These are phyloP conservation scores for Prunus padus DNA, from an alignment of 306 rosid species.

Conservation along the genomic window DNA sequence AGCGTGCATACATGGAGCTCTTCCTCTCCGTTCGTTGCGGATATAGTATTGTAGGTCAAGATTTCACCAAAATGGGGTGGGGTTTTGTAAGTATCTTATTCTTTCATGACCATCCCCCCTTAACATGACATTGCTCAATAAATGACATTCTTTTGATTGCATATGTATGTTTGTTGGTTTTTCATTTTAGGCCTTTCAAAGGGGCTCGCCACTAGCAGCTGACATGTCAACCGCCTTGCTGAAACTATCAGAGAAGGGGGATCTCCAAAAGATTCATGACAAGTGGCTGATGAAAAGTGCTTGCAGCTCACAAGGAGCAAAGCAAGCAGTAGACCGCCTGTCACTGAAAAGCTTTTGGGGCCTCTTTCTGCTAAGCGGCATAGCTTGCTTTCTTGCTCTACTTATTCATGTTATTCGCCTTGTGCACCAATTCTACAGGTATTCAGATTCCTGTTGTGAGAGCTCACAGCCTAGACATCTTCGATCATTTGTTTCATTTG, in stretches of 20 bases:
- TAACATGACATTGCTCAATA: too few relatives aligned
- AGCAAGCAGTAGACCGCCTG: conserved; percentile 26
- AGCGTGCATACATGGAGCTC: conserved; percentile 64
- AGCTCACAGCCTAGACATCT: neutral
- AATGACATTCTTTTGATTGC: too few relatives aligned
- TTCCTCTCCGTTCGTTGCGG: conserved; percentile 68
- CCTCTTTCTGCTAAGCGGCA: conserved; percentile 25
- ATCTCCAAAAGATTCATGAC: conserved; percentile 34
- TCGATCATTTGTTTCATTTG: conserved; percentile 16
- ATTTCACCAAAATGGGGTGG: conserved; percentile 76
- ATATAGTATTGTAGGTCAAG: conserved; percentile 54
- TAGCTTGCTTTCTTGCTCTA: conserved; percentile 25
- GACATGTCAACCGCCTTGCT: conserved; percentile 31
- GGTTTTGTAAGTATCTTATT: conserved; percentile 62
- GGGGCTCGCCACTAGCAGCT: conserved; percentile 65
- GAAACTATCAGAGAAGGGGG: conserved; percentile 27
- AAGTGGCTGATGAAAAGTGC: conserved; percentile 33
- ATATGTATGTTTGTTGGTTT: neutral
- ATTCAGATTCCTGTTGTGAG: neutral
- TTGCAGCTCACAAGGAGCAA: conserved; percentile 32
- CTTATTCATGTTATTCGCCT: conserved; percentile 17
- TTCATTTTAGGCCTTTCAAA: conserved; percentile 54
- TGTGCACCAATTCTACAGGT: conserved; percentile 9
- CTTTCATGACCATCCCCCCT: neutral
- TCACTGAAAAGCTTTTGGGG: conserved; percentile 32